phyloP scores from a whole-genome alignment of 192 early-diverging fungal species.

The Piromyces finnis region DNA sequence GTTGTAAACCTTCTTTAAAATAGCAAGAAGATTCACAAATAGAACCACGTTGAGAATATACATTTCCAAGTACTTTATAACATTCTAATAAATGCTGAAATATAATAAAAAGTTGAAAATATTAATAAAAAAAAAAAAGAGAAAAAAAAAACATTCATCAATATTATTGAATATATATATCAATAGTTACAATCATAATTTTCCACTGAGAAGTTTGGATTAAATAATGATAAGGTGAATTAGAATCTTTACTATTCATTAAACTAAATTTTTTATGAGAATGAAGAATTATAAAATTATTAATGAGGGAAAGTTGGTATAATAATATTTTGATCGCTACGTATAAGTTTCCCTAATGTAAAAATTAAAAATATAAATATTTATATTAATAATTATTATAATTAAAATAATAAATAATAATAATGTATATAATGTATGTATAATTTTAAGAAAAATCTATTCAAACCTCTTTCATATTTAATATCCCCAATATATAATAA shows the following conservation, averaged over 20 bases:
- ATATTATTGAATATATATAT: too few species aligned
- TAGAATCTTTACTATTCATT: background rate
- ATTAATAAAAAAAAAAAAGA: too few species aligned
- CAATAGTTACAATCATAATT: background rate
- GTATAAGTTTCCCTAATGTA: background rate
- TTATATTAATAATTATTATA: background rate
- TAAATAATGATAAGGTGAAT: background rate
- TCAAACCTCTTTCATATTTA: background rate
- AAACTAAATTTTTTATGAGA: background rate
- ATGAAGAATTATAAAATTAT: background rate
- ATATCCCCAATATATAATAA: background rate
- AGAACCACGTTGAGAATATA: background rate
- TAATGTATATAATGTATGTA: too few species aligned
- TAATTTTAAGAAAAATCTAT: too few species aligned
- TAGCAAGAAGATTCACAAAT: background rate
- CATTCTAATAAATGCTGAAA: background rate
- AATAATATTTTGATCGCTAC: background rate
- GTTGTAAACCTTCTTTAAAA: background rate
- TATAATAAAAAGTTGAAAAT: background rate
- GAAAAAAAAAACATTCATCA: too few species aligned
- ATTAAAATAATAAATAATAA: too few species aligned
- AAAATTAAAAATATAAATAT: too few species aligned
- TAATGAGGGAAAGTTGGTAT: background rate
- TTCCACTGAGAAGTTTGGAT: background rate
- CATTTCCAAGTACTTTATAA: background rate